A percentile compares a stretch with the other conserved stretches of the same genome.
Conservation (phyloP, 495 filamentous ascomycete genomes). For the Lindgomyces ingoldianus region DNA sequence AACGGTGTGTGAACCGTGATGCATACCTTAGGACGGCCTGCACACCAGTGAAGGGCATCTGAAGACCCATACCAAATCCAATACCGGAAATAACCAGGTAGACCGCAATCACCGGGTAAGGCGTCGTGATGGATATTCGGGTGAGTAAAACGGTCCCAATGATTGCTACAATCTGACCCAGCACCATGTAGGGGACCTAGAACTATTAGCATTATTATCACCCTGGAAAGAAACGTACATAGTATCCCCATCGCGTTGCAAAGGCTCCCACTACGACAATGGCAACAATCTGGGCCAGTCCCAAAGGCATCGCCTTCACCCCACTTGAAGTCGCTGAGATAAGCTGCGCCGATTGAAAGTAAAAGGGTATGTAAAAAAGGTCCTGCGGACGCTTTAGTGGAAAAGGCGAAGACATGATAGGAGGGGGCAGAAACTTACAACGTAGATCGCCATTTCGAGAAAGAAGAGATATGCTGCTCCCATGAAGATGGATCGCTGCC, state of each 20-base stretch:
- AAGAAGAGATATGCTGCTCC: constrained; percentile 23
- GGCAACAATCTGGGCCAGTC: constrained; percentile 3
- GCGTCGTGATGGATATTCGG: not conserved
- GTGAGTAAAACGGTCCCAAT: constrained; percentile 4
- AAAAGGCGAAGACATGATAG: not conserved
- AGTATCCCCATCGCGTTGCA: constrained; percentile 2
- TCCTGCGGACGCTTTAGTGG: not conserved
- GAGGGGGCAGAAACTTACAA: not conserved
- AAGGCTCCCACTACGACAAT: constrained; percentile 1
- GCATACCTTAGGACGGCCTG: constrained; percentile 3
- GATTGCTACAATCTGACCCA: not conserved
- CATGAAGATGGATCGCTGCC: not conserved
- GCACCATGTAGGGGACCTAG: not conserved
- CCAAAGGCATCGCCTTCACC: constrained; percentile 1
- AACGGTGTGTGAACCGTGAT: not conserved
- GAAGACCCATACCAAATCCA: constrained; percentile 3
- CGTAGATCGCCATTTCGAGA: constrained; percentile 31
- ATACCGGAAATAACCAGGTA: constrained; percentile 1
- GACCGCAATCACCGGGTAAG: not conserved
- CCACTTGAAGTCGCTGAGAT: constrained; percentile 7
- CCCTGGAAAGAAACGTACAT: constrained; percentile 1
- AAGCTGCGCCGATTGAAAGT: constrained; percentile 40
- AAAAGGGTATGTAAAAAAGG: constrained; percentile 40
- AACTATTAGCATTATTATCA: not conserved
- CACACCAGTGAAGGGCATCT: constrained; percentile 5